Evolutionary conservation across 148 eudicot species (phyloP).

Genomic region (Camellia japonica): DNA sequence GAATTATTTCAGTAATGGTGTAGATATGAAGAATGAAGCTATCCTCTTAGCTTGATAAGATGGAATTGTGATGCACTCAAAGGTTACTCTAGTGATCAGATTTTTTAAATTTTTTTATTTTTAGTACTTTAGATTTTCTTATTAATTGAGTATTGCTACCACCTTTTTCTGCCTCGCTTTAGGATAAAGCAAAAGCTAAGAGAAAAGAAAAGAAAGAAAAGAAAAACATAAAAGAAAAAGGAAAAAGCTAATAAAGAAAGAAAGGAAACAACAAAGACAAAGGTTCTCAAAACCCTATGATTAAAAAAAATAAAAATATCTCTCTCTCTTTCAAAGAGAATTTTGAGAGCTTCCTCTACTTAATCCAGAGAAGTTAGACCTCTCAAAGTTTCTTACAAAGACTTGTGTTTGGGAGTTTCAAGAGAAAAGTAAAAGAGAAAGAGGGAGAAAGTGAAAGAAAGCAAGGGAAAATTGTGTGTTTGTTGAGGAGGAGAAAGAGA

Average conservation of each 20-base stretch:
- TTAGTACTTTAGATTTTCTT: conserved; percentile 10
- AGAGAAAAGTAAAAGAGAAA: conserved; percentile 17
- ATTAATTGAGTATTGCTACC: conserved; percentile 40
- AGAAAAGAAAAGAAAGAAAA: conserved; percentile 27
- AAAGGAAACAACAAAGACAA: conserved; percentile 15
- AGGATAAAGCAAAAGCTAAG: conserved; percentile 59
- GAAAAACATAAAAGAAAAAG: conserved; percentile 9
- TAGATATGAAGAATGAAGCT: too few relatives aligned
- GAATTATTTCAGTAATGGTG: too few relatives aligned
- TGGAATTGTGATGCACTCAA: too few relatives aligned
- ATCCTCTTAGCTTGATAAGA: too few relatives aligned
- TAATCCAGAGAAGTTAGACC: conserved; percentile 31
- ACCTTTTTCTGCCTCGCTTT: conserved; percentile 53
- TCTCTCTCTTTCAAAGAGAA: conserved; percentile 13
- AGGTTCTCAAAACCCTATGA: conserved; percentile 32
- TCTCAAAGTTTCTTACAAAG: conserved; percentile 43
- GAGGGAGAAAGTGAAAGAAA: conserved; percentile 9
- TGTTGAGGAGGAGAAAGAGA: not conserved
- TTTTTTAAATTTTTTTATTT: not conserved
- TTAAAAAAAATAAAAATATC: conserved; percentile 21
- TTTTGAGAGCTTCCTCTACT: conserved; percentile 18
- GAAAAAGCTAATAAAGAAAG: conserved; percentile 21
- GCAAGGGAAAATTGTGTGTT: not conserved
- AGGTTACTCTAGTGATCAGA: not conserved
- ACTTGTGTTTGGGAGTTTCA: conserved; percentile 23